A percentile compares a stretch with the other conserved stretches of the same genome.
Evolutionary conservation across 1,139 yeast species (phyloP).

Genomic region (Kurtzmaniella quercitrusa): DNA sequence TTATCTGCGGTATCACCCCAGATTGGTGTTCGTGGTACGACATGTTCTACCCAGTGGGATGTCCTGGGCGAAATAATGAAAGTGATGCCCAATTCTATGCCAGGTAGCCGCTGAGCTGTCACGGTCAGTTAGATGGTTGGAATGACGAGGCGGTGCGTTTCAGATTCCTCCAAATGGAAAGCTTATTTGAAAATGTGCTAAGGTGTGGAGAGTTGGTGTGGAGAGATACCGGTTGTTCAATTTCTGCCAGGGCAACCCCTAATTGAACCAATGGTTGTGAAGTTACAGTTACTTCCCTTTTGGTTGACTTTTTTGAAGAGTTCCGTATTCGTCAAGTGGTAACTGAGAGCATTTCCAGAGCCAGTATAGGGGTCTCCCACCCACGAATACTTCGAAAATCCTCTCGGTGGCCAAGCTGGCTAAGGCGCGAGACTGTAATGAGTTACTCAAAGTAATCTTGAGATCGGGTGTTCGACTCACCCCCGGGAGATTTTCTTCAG

Average conservation of each 20-base stretch:
- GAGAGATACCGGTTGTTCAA: too few relatives aligned
- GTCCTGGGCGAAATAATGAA: too few relatives aligned
- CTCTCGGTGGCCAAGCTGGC: conserved; percentile 80
- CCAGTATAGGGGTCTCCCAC: neutral
- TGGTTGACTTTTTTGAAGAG: too few relatives aligned
- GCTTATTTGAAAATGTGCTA: too few relatives aligned
- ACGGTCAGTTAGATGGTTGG: neutral
- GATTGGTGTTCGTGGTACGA: neutral
- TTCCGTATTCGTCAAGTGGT: too few relatives aligned
- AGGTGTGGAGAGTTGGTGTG: too few relatives aligned
- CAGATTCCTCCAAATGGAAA: neutral
- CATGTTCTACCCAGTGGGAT: too few relatives aligned
- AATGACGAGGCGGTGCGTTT: neutral
- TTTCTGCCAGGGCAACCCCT: too few relatives aligned
- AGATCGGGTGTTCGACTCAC: conserved; percentile 85
- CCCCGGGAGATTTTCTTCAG: conserved; percentile 62
- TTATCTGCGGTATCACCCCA: conserved; percentile 2
- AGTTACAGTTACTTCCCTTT: too few relatives aligned
- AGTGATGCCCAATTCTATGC: too few relatives aligned
- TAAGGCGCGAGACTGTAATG: conserved; percentile 80
- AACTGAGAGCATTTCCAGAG: neutral
- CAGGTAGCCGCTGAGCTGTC: too few relatives aligned
- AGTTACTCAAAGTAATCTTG: conserved; percentile 53
- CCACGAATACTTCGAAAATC: conserved; percentile 9
- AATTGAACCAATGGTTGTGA: too few relatives aligned